Percentiles rank a stretch among this genome's conserved stretches.
These are phyloP conservation scores for Podospora australis DNA, from an alignment of 495 filamentous ascomycete species.

Conservation along the genomic window DNA sequence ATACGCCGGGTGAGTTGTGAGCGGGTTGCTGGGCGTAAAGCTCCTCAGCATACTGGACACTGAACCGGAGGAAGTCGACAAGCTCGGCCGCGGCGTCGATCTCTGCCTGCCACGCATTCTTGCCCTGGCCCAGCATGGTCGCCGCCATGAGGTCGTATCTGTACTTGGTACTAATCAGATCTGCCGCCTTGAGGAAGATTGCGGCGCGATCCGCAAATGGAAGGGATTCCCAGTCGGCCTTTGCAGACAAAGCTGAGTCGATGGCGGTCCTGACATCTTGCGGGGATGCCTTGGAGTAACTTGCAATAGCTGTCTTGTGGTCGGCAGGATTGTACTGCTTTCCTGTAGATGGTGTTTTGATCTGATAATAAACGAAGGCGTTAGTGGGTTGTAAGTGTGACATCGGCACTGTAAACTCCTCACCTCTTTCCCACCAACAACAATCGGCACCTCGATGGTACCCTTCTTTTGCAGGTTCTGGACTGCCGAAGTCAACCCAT, in stretches of 20 bases:
- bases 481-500: constrained; percentile 64
- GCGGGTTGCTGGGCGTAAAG: constrained; percentile 76
- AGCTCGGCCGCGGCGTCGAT: constrained; percentile 92
- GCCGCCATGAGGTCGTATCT: constrained; percentile 88
- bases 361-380: constrained; percentile 29
- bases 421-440: constrained; percentile 74
- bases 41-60: constrained; percentile 82
- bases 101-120: constrained; percentile 95
- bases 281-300: constrained; percentile 67
- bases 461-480: constrained; percentile 51
- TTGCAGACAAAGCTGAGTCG: constrained; percentile 70
- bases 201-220: constrained; percentile 88
- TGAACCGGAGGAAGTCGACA: constrained; percentile 85
- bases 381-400: constrained; percentile 1
- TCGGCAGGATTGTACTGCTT: constrained; percentile 70
- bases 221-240: constrained; percentile 70
- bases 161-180: constrained; percentile 82
- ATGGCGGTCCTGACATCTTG: constrained; percentile 71
- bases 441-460: constrained; percentile 66
- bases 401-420: not conserved
- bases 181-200: constrained; percentile 88
- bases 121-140: constrained; percentile 90
- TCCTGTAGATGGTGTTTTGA: constrained; percentile 45
- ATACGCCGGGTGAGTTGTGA: constrained; percentile 69
- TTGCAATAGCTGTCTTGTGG: constrained; percentile 65